These are phyloP conservation scores for Thymus mandschuricus DNA, from an alignment of 257 asterid species.

Conservation along the genomic window DNA sequence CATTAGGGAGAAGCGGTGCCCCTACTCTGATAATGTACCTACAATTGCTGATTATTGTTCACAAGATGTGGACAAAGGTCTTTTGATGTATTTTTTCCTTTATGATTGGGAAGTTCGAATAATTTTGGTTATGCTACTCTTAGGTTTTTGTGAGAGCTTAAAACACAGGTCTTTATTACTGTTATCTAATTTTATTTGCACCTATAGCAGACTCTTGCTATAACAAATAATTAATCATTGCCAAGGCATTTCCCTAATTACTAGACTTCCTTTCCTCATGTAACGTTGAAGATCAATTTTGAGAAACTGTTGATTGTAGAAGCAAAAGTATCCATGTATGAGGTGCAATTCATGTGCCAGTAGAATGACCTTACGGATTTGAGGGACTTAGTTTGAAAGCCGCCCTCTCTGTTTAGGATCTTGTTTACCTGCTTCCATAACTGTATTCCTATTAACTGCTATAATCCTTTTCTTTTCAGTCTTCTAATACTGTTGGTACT, in stretches of 20 bases:
- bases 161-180: constrained; percentile 8
- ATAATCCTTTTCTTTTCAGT: not conserved
- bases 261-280: not conserved
- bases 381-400: constrained; percentile 6
- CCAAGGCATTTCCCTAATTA: not conserved
- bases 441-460: constrained; percentile 21
- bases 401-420: not conserved
- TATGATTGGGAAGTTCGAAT: not conserved
- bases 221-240: not conserved
- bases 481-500: constrained; percentile 12
- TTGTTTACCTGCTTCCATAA: not conserved
- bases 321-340: constrained; percentile 2
- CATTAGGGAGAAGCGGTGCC: not conserved
- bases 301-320: not conserved
- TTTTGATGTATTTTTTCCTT: not conserved
- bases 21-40: no score
- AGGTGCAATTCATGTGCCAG: constrained; percentile 24
- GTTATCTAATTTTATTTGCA: not conserved
- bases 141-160: not conserved
- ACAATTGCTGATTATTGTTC: not conserved
- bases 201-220: not conserved
- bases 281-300: not conserved
- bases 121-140: constrained; percentile 4
- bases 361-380: constrained; percentile 8
- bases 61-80: not conserved